These are phyloP conservation scores for Ogataea zsoltii DNA, from an alignment of 805 yeast genomes.

Conservation along the genomic window DNA sequence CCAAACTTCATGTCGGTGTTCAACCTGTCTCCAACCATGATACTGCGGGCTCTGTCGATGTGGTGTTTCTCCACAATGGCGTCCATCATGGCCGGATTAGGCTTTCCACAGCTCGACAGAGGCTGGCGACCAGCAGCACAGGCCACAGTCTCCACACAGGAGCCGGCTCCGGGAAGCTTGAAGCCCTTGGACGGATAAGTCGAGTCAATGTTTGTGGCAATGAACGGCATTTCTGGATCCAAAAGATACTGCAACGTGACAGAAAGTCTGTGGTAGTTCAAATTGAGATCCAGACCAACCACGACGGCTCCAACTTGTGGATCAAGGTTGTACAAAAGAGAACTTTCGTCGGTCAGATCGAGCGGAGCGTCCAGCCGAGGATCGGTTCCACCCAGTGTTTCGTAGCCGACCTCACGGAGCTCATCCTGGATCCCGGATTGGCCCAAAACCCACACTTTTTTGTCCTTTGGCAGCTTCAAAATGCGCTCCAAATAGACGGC, in stretches of 20 bases:
- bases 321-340: conserved; percentile 61
- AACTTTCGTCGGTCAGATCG: conserved; percentile 56
- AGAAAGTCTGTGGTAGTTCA: conserved; percentile 83
- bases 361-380: conserved; percentile 55
- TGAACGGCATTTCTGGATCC: conserved; percentile 64
- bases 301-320: conserved; percentile 82
- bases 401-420: conserved; percentile 69
- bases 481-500: conserved; percentile 83
- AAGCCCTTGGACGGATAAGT: conserved; percentile 90
- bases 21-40: conserved; percentile 94
- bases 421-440: conserved; percentile 85
- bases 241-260: conserved; percentile 77
- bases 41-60: conserved; percentile 57
- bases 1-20: conserved; percentile 97
- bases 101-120: conserved; percentile 84
- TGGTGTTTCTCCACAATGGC: conserved; percentile 71
- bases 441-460: conserved; percentile 88
- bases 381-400: conserved; percentile 82
- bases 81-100: conserved; percentile 86
- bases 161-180: conserved; percentile 93
- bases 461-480: conserved; percentile 66
- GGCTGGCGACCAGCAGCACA: conserved; percentile 81
- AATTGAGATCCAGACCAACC: conserved; percentile 75
- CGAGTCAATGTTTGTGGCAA: conserved; percentile 94
- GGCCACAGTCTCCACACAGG: conserved; percentile 76